Evolutionary conservation across 1,284 basidiomycete species (phyloP), one percentile per base, ranked within the genome.

Genomic region (Psilocybe mexicana): DNA sequence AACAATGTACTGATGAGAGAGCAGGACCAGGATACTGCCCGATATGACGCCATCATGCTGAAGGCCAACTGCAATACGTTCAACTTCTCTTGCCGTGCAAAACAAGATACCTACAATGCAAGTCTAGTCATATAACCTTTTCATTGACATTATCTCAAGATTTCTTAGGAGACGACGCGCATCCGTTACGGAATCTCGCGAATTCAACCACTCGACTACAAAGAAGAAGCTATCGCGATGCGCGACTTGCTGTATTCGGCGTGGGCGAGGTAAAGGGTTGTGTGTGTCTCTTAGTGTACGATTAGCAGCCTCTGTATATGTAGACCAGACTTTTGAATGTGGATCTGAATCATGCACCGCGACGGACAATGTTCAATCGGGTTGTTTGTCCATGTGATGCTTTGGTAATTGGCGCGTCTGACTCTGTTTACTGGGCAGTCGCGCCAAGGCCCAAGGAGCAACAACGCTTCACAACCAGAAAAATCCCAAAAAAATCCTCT

Each of bases 51-150:
- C 7, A 76, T 87, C 46, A 75, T 98, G 66, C 80, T 85, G 54
- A 81, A 82, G 54, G 87, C 91, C 0, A 80, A 80, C 6, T 91
- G 90, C 61, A 79, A 82, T 62, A 84, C 85, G 1, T 97, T 82
- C 75, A 91, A 93, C 66, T 94, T 98, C 74, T 83, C 84, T 53
- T 94, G 94, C 72, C 86, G 90, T 50, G 96, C 94, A 8, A 95
- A 92, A 76, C 87, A 89, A 66, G 94, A 97, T 64, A 87, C 85
- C 0, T 97, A 84, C 72, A 92, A 94, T 65, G 93, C 93, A 67
- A 68, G 88, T 74, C 12, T 45, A 45, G 24, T 48, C 23, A 33
- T 14, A 54, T 51, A n/a, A 38, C 44, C 36, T 40, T 8, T 30
- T 43, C 11, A 47, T 55, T 36, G n/a, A 14, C 26, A 24, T 28